Evolutionary conservation across 2,329 filamentous ascomycete genomes (phyloP), one percentile per base, ranked within the genome.

Genomic region (Drechslerella dactyloides): DNA sequence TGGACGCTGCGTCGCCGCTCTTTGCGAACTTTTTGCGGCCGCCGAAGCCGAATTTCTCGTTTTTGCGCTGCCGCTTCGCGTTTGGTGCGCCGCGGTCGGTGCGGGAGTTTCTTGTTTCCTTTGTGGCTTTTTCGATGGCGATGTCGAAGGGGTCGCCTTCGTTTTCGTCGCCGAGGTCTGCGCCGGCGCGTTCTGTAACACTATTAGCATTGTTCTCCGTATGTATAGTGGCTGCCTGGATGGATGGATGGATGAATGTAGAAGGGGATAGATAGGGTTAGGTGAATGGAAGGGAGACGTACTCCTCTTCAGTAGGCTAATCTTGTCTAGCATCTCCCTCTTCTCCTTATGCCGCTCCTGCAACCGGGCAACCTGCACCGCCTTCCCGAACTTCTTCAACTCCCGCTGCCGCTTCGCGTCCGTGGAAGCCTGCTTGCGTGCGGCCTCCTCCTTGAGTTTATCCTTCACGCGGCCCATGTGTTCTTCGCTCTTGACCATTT

Each of bases 371-470:
- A 96, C 87, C 83, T 99, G 94, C 59, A 97, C 94, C 80, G 96
- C 91, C 83, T 99, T 99, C 79, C 94, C 94, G 79, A 97, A 99
- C 83, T 97, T 99, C 87, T 97, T 97, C 77, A 97, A 84, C 80
- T 99, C 94, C 74, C 94, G 85, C 82, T 93, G 89, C 82, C 92
- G 92, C 79, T 92, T 87, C 5, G 94, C 94, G 81, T 99, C 94
- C 23, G 90, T 88, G 27, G 91, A 86, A 0, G 94, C 93, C 83
- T 96, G 96, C 85, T 96, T 96, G 73, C 87, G 84, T 10, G 93
- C 90, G 0, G 93, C 94, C 78, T 96, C 91, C 78, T 97, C 93
- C 74, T 96, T 85, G 77, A 97, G 83, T 84, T 96, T 96, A 78
- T 89, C 87, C 84, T 96, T 96, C 79, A 99, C 90, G 84, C 90